Evolutionary conservation across 495 filamentous ascomycete species (phyloP), one percentile per base, ranked within the genome.

Genomic region (Cercophora scortea): DNA sequence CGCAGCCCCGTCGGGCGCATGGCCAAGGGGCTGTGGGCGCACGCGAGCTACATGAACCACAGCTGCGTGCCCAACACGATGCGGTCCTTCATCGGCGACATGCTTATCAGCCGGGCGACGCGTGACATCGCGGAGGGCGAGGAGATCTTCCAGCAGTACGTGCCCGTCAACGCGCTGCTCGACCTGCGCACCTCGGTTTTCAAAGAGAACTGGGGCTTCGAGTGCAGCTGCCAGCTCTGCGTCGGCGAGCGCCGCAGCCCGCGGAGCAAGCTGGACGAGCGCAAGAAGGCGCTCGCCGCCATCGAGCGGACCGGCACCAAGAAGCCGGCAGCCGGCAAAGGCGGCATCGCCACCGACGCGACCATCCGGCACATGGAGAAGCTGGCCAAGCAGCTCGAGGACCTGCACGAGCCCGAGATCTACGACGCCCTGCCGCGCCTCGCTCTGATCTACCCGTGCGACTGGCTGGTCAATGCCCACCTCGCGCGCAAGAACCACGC

Each of bases 31-130:
- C 45, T 85, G 16, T 85, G 82, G 82, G 55, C 63, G 6, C 55
- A 69, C 41, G 74, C 79, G 4, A 73, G 75, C 1, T 73, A 71
- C 59, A 69, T 79, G 52, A 84, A 84, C 61, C 81, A 85, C 57
- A 71, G 67, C 50, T 85, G 81, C 62, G 47, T 76, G 42, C 66
- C 69, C 19, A 83, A 80, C 53, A 66, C 65, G 8, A 64, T 63
- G 10, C 75, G 79, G 9, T 67, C 73, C 8, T 83, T 82, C 75
- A 68, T 82, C 38, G 78, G 79, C 18, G 80, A 83, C 51, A 69
- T 84, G 61, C 71, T 79, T 57, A 64, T 82, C 45, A 54, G 78
- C 40, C 74, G 77, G 19, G 79, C 81, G 0, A 68, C 68, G 9
- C 51, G 60, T n/a, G 59, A 73, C 47, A 68, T 84, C 18, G 54